Evolutionary conservation across 2,329 filamentous ascomycete genomes (phyloP), one percentile per base, ranked within the genome.

Genomic region (Coniochaeta ligniaria): DNA sequence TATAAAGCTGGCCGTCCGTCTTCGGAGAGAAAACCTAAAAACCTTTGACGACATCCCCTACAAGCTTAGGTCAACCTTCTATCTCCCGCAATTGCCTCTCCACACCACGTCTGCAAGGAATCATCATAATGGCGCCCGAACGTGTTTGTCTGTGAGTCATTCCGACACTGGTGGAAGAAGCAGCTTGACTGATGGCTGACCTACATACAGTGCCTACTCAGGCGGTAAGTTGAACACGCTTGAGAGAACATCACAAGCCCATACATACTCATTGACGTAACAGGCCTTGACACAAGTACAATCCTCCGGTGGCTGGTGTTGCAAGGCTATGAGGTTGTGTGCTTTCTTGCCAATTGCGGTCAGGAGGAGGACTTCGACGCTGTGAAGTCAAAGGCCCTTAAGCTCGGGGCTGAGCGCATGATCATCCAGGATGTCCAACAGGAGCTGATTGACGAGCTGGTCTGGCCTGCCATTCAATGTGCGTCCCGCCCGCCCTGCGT

Each of bases 381-480:
- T 62, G 90, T 89, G 61, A 84, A 89, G 76, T 82, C 83, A 71
- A 92, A 93, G 82, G 70, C 71, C 2, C 64, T 67, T 7, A 63
- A 65, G 74, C 83, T 91, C 64, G 88, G 88, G 69, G 88, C 88
- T 24, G 78, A 83, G 75, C 83, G 84, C 76, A 83, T 87, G 73
- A 73, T 82, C 64, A 80, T 86, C 65, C 76, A 80, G 64, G 84
- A 95, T 73, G 81, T 94, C 60, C 84, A 86, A 69, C 80, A 81
- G 67, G 88, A 91, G 75, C 93, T 95, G 70, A 84, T 95, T 66
- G 88, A 92, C 68, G 84, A 94, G 78, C 81, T 95, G 52, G 89
- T 88, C 80, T 93, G 88, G 83, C 87, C 84, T 59, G 90, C 91
- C 63, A 84, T 95, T 64, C 88, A 91, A 75, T 91, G 86, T 50